Conservation (phyloP, 495 filamentous ascomycete species). For the Hypoxylon intermedium region DNA sequence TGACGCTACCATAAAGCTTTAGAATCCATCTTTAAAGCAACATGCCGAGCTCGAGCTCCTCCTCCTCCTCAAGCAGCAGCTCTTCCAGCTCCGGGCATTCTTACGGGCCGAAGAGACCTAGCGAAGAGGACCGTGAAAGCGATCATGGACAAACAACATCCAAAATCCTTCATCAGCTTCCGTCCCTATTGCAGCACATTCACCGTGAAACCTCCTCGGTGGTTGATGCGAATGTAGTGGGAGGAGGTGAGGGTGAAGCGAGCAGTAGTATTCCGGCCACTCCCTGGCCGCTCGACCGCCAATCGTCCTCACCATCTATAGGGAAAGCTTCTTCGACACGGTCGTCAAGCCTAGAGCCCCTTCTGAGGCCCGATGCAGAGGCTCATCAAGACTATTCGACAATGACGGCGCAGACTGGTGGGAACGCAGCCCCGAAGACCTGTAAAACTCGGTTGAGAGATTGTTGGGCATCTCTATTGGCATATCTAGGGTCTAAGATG, state of each 20-base stretch:
- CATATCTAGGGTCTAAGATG: not conserved
- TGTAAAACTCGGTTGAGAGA: not conserved
- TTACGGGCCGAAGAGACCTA: not conserved
- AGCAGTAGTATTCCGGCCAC: not conserved
- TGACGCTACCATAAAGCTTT: too few species aligned
- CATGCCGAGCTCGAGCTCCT: slow-evolving; percentile 8
- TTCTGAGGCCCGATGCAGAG: not conserved
- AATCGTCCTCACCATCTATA: too few species aligned
- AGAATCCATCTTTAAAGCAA: too few species aligned
- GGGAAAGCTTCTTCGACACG: too few species aligned
- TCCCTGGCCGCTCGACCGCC: not conserved
- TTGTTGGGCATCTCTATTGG: slow-evolving; percentile 10
- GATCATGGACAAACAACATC: not conserved
- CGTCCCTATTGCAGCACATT: slow-evolving; percentile 1
- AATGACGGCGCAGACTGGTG: not conserved
- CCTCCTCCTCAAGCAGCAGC: slow-evolving; percentile 11
- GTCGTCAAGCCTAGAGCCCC: not conserved
- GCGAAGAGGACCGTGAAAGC: not conserved
- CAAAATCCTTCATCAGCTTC: not conserved
- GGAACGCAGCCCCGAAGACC: not conserved
- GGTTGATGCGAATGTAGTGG: not conserved
- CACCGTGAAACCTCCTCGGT: not conserved
- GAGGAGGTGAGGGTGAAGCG: not conserved
- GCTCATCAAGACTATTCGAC: not conserved
- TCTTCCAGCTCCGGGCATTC: not conserved